phyloP scores from a whole-genome alignment of 1,139 yeast species.

The Hyphopichia pseudoburtonii region DNA sequence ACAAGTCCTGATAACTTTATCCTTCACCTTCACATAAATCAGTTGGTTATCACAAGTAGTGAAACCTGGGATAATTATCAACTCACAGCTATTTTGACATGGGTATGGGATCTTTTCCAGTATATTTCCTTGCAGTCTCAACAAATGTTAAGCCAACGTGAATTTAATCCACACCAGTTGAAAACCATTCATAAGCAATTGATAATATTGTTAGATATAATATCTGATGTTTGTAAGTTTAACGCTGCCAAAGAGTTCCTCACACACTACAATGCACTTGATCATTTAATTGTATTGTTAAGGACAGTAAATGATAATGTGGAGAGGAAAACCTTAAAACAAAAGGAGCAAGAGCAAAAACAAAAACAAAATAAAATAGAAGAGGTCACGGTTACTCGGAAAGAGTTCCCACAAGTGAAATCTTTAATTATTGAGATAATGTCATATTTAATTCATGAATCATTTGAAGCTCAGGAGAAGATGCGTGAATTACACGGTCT shows the following conservation, averaged over 20 bases:
- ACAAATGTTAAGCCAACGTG: conserved; percentile 11
- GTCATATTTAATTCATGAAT: conserved; percentile 52
- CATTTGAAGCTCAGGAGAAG: conserved; percentile 61
- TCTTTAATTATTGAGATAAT: conserved; percentile 61
- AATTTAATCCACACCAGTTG: conserved; percentile 11
- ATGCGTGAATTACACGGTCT: conserved; percentile 69
- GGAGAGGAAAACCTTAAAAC: conserved; percentile 23
- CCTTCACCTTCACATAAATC: too few relatives aligned
- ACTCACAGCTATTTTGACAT: conserved; percentile 51
- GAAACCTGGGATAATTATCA: conserved; percentile 55
- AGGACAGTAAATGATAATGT: conserved; percentile 50
- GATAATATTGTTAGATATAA: conserved; percentile 44
- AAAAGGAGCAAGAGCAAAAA: conserved; percentile 7
- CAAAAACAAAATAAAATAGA: conserved; percentile 17
- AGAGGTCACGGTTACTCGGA: too few relatives aligned
- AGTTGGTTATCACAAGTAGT: conserved; percentile 47
- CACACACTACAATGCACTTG: conserved; percentile 49
- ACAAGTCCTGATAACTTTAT: too few relatives aligned
- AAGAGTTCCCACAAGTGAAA: conserved; percentile 59
- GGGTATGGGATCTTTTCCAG: conserved; percentile 49
- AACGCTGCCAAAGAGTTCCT: conserved; percentile 54
- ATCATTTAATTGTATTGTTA: conserved; percentile 44
- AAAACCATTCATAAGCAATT: conserved; percentile 21
- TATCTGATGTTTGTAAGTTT: conserved; percentile 51
- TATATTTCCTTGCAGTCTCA: conserved; percentile 13